Base-by-base conservation (phyloP, 2,329 filamentous ascomycete genomes). In the Penicillium olsonii region DNA sequence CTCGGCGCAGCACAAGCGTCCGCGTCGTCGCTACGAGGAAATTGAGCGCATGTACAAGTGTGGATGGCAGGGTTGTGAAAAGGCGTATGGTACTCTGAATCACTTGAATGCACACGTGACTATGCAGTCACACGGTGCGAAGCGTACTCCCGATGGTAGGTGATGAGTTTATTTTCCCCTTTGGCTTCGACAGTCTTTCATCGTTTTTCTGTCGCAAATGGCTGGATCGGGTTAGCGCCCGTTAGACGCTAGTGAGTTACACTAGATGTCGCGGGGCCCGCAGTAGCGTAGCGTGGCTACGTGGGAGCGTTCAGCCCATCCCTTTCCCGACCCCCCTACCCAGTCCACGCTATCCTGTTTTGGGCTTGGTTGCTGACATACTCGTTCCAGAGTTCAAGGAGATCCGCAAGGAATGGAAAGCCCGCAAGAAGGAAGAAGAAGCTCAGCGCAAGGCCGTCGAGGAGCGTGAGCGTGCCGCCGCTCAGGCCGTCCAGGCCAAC, bases 1-100 rank as follows among this genome's bases (percentile, higher is more conserved):
- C 56, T 90, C 92, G 11, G 92, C 96, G 69, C 94, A 99, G 70
- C 92, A 97, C 72, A 99, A 99, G 78, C 85, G 94, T 50, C 94
- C 94, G 11, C 84, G 94, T 57, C 82, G 94, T 64, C 84, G 94
- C 45, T 99, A 96, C 65, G 94, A 99, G 73, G 94, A 99, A 70
- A 99, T 99, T 63, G 94, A 99, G 77, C 87, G 94, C 68, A 97
- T 99, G 94, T 97, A 99, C 79, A 97, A 97, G 74, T 99, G 94
- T 68, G 94, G 92, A 20, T 97, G 91, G 90, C 92, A 96, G 59
- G 92, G 92, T 8, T 99, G 94, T 68, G 94, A 99, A 74, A 99
- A 99, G 76, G 94, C 94, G 2, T 99, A 99, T 62, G 94, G 94
- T 52, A 99, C 94, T 40, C 76, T 99, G 54, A 99, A 99, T 72